phyloP scores from a whole-genome alignment of 306 rosid species.

The Gynostemma pentaphyllum region DNA sequence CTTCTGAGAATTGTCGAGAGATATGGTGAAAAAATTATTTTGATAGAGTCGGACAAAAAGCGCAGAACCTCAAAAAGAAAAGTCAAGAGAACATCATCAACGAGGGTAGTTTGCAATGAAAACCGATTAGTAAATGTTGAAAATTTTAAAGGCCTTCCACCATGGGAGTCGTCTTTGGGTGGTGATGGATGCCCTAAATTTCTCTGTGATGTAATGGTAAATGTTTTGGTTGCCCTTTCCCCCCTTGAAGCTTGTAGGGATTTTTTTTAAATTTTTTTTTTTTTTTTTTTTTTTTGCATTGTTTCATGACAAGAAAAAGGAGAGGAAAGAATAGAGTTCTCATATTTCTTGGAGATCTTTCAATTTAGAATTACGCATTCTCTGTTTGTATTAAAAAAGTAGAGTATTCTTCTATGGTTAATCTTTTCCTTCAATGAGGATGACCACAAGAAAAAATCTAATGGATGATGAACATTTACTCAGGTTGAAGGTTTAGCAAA shows the following conservation, averaged over 20 bases:
- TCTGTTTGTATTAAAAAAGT: background rate
- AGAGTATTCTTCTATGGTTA: background rate
- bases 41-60: constrained; percentile 55
- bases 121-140: constrained; percentile 34
- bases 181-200: constrained; percentile 80
- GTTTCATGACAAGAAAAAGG: constrained; percentile 12
- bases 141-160: constrained; percentile 55
- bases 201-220: constrained; percentile 89
- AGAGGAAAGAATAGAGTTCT: background rate
- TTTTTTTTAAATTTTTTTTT: too few species aligned
- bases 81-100: constrained; percentile 36
- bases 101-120: constrained; percentile 26
- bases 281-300: background rate
- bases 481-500: constrained; percentile 97
- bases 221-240: constrained; percentile 1
- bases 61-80: constrained; percentile 47
- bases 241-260: constrained; percentile 10
- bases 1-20: constrained; percentile 45
- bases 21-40: constrained; percentile 49
- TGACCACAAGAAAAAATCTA: constrained; percentile 7
- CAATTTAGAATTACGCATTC: background rate
- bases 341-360: background rate
- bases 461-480: constrained; percentile 16
- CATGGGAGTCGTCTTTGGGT: constrained; percentile 62
- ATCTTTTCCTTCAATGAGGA: background rate